A percentile compares a stretch with the other conserved stretches of the same genome.
Conservation (phyloP, 805 yeast species). For the Spathaspora passalidarum region DNA sequence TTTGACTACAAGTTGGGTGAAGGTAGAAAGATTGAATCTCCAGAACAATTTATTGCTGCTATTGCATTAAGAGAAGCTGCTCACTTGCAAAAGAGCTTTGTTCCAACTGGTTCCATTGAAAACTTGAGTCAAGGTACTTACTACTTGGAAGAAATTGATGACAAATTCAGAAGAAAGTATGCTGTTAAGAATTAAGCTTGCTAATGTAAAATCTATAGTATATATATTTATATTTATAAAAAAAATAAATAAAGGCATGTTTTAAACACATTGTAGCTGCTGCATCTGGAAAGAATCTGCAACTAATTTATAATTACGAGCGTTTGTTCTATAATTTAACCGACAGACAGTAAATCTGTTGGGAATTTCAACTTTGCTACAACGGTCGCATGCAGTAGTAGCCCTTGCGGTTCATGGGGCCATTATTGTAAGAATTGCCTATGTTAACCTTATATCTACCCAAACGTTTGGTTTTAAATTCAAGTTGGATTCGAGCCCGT, state of each 20-base stretch:
- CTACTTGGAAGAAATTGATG: slow-evolving; percentile 82
- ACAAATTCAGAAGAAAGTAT: slow-evolving; percentile 82
- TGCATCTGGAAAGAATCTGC: too few relatives aligned
- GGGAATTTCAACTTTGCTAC: too few relatives aligned
- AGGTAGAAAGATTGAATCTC: slow-evolving; percentile 64
- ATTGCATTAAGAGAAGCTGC: slow-evolving; percentile 85
- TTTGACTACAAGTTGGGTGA: slow-evolving; percentile 62
- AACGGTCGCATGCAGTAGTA: too few relatives aligned
- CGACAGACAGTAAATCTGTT: too few relatives aligned
- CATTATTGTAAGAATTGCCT: too few relatives aligned
- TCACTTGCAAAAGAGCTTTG: slow-evolving; percentile 74
- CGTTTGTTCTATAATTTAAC: too few relatives aligned
- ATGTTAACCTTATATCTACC: too few relatives aligned
- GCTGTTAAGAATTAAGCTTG: slow-evolving; percentile 62
- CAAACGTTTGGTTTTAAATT: too few relatives aligned
- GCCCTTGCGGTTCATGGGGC: too few relatives aligned
- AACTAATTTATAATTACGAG: too few relatives aligned
- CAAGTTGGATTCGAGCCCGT: too few relatives aligned
- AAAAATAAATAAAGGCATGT: not conserved
- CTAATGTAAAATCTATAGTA: not conserved
- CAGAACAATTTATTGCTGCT: slow-evolving; percentile 78
- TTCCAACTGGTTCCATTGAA: slow-evolving; percentile 79
- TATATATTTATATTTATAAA: not conserved
- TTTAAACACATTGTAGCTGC: too few relatives aligned
- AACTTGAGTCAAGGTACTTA: slow-evolving; percentile 71